phyloP scores from a whole-genome alignment of 2,329 filamentous ascomycete species.

The Hypoxylon sp. region DNA sequence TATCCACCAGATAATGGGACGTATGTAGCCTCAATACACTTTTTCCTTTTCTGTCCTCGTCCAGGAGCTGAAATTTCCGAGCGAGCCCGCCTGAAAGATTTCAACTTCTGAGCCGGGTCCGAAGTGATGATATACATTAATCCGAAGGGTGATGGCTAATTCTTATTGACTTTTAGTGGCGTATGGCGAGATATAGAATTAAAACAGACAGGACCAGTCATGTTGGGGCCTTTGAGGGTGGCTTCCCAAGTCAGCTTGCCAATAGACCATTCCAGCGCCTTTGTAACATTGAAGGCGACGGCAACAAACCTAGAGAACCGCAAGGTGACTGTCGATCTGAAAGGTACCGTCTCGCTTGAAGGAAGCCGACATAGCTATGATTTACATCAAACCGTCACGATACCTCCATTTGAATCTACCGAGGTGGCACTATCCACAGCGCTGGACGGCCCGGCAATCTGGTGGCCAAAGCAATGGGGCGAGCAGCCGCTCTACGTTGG shows the following conservation, averaged over 20 bases:
- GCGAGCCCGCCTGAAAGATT: neutral
- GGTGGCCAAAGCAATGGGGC: conserved; percentile 71
- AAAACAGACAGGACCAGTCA: conserved; percentile 61
- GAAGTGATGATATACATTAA: neutral
- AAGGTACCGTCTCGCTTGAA: conserved; percentile 48
- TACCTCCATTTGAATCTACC: conserved; percentile 50
- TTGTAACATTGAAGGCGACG: conserved; percentile 50
- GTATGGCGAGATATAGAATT: conserved; percentile 67
- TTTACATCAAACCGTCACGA: conserved; percentile 46
- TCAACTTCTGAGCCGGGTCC: neutral
- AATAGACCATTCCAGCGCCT: conserved; percentile 42
- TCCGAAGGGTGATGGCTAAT: neutral
- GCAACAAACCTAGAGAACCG: conserved; percentile 52
- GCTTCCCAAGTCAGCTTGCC: conserved; percentile 51
- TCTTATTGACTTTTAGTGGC: conserved; percentile 45
- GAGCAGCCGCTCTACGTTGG: conserved; percentile 59
- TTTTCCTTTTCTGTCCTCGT: neutral
- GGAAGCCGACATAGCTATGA: conserved; percentile 34
- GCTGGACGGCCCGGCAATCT: conserved; percentile 58
- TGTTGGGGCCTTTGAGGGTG: conserved; percentile 55
- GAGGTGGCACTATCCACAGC: conserved; percentile 50
- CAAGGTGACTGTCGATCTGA: conserved; percentile 49
- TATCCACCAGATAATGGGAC: conserved; percentile 69
- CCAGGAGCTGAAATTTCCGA: neutral
- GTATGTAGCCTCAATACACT: fast-evolving